Percentiles rank a stretch among this genome's conserved stretches.
Evolutionary conservation across 495 filamentous ascomycete genomes (phyloP).

Genomic region (Platismatia glauca): DNA sequence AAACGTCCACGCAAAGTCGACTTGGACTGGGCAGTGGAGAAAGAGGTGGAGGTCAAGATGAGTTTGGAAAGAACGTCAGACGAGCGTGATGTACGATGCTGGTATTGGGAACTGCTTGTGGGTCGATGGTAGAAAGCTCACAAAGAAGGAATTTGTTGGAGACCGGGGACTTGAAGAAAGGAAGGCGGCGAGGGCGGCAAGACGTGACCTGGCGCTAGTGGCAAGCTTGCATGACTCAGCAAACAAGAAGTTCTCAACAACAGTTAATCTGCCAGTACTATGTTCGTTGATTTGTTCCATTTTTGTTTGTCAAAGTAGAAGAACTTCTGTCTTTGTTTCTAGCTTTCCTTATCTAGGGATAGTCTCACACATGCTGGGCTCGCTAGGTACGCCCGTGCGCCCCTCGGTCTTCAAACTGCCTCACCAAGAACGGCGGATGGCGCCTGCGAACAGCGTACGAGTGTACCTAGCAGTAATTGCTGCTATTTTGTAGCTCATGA

Average conservation of each 20-base stretch:
- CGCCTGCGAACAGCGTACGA: constrained; percentile 84
- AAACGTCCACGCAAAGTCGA: neutral
- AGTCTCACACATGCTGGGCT: constrained; percentile 16
- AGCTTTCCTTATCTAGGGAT: neutral
- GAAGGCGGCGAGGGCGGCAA: neutral
- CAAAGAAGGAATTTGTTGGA: neutral
- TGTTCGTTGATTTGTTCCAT: no score
- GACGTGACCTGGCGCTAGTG: constrained; percentile 2
- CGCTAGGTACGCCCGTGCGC: no score
- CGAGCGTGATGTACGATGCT: neutral
- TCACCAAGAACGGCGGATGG: constrained; percentile 65
- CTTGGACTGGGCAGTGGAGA: neutral
- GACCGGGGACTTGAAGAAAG: neutral
- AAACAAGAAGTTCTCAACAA: no score
- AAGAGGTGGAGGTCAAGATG: neutral
- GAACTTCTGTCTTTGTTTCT: neutral
- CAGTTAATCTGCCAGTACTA: no score
- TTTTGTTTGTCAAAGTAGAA: no score
- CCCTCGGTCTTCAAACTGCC: constrained; percentile 58
- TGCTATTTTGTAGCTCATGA: constrained; percentile 65
- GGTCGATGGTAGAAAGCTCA: neutral
- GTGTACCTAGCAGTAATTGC: constrained; percentile 98
- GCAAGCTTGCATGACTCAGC: constrained; percentile 9
- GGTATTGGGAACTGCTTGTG: neutral
- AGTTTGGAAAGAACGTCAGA: neutral